Base-by-base conservation (phyloP, 768 basidiomycete species). In the Neoboletus magnificus region DNA sequence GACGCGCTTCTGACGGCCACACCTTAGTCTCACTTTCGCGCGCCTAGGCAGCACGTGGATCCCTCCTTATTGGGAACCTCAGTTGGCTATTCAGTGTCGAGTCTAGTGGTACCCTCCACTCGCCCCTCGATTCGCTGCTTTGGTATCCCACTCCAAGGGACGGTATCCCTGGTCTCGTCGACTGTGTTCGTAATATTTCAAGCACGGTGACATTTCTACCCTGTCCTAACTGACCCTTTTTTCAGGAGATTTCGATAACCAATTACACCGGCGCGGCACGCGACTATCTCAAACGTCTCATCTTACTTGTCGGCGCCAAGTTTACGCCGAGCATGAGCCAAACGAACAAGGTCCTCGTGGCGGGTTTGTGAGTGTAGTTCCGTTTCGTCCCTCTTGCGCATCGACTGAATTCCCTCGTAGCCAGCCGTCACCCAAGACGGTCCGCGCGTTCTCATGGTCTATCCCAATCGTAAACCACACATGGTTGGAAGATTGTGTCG, bases 401-500 rank as follows among this genome's bases (percentile, higher is more conserved):
- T 42, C 8, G 1, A 47, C 25, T 25, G 12, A 55, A 44, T 45
- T 1, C 22, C 4, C 2, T 16, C 25, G 27, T 45, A 80, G 79
- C 37, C 71, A 74, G 23, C 71, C 69, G 5, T 72, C 71, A 7
- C 70, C 70, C 2, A 97, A 97, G 72, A 85, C 88, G 0, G 72
- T 73, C 8, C 89, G 89, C 63, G 91, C 93, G 0, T 74, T 77
- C 9, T 74, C 82, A 0, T 96, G 94, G 94, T 82, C 82, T 0
- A 88, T 95, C 57, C 87, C 92, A 0, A 77, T 94, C 54, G 87
- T 95, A 12, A 96, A 93, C 62, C 94, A 98, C 62, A 79, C 80
- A 0, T 97, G 93, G 92, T 77, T 97, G 4, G 94, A 97, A 65
- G 91, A 94, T 58, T 95, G 91, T 66, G 89, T 94, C 65, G 72